Conservation (phyloP, 23 red algal genomes). For the Pyropia haitanensis region DNA sequence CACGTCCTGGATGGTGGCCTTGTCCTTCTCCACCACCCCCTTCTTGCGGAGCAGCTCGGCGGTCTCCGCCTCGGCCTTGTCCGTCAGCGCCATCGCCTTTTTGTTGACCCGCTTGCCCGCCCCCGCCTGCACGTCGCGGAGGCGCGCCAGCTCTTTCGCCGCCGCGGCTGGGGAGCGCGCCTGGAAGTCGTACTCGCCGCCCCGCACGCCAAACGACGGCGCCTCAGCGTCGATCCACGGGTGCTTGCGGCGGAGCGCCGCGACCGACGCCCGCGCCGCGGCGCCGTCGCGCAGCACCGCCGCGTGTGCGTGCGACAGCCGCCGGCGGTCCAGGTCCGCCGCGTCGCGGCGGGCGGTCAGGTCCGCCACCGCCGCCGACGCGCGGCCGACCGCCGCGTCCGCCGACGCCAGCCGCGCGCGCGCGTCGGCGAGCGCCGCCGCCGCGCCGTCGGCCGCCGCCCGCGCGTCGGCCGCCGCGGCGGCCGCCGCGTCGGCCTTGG, state of each 20-base stretch:
- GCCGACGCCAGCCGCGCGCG: no score
- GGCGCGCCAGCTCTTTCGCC: constrained; percentile 9
- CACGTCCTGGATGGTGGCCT: constrained; percentile 77
- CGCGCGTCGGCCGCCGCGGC: no score
- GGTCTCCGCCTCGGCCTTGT: constrained; percentile 92
- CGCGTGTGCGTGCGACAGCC: no score
- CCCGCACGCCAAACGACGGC: constrained; percentile 13
- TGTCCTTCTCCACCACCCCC: constrained; percentile 83
- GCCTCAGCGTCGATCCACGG: constrained; percentile 46
- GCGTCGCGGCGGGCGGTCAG: no score
- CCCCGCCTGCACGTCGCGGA: constrained; percentile 27
- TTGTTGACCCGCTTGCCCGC: constrained; percentile 71
- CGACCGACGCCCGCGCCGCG: constrained; percentile 19
- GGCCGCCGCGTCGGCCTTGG: no score
- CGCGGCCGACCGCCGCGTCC: no score
- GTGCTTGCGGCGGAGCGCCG: constrained; percentile 14
- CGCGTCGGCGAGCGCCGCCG: no score
- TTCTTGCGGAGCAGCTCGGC: constrained; percentile 80
- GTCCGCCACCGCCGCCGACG: no score
- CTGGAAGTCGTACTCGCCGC: constrained; percentile 49
- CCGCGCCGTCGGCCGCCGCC: no score
- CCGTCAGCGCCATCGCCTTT: constrained; percentile 77
- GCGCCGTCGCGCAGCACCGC: background rate
- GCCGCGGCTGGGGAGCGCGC: background rate
- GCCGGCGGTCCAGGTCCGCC: no score